These are phyloP conservation scores for Tuber indicum DNA, from an alignment of 495 filamentous ascomycete species.

Conservation along the genomic window DNA sequence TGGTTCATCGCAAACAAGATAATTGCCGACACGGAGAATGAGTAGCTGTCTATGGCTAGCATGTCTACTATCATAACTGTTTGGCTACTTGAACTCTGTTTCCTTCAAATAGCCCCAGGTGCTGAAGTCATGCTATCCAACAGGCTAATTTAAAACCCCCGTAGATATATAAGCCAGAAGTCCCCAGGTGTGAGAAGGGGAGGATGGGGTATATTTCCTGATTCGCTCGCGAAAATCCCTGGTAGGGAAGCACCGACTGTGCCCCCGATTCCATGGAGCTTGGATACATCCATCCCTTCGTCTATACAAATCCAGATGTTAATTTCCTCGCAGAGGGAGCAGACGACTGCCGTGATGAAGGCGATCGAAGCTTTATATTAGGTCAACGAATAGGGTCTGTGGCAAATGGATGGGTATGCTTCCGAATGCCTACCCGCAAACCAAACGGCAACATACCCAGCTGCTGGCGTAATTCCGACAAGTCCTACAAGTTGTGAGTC, in stretches of 20 bases:
- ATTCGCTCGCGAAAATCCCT: conserved; percentile 52
- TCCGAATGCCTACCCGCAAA: conserved; percentile 40
- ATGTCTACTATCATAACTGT: conserved; percentile 58
- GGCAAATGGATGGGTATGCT: neutral
- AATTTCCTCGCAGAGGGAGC: conserved; percentile 49
- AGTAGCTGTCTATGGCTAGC: conserved; percentile 52
- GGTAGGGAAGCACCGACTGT: conserved; percentile 58
- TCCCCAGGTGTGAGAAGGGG: conserved; percentile 6
- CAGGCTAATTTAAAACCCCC: neutral
- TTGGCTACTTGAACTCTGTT: conserved; percentile 55
- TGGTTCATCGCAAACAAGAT: conserved; percentile 54
- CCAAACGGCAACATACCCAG: conserved; percentile 56
- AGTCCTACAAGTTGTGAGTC: conserved; percentile 44
- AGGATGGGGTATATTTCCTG: neutral
- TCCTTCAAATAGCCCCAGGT: conserved; percentile 54
- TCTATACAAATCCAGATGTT: conserved; percentile 57
- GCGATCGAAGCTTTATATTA: conserved; percentile 48
- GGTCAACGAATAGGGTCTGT: neutral
- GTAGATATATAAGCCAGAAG: neutral
- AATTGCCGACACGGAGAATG: conserved; percentile 51
- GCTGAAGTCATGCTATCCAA: conserved; percentile 50
- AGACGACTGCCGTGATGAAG: conserved; percentile 53
- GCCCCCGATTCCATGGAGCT: conserved; percentile 57
- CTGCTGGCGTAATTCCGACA: conserved; percentile 59
- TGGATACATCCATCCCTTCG: conserved; percentile 59